These are phyloP conservation scores for Lomentospora prolificans DNA, from an alignment of 2,329 filamentous ascomycete species.

Conservation along the genomic window DNA sequence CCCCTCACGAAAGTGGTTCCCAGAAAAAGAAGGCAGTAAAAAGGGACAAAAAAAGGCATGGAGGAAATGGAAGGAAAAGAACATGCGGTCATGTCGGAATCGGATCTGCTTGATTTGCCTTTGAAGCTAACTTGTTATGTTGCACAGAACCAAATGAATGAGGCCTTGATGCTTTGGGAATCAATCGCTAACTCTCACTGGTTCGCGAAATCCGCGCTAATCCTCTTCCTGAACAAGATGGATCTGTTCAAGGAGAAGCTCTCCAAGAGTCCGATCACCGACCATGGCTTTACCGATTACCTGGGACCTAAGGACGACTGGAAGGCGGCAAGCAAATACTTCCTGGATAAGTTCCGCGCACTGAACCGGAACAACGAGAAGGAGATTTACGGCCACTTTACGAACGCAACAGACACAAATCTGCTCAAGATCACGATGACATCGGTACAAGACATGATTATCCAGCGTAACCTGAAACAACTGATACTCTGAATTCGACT, in stretches of 20 bases:
- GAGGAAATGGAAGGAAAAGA: not conserved
- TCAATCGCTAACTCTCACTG: conserved; percentile 79
- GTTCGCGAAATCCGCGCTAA: conserved; percentile 74
- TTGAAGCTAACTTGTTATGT: not conserved
- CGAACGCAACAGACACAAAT: conserved; percentile 58
- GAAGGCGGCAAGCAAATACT: conserved; percentile 69
- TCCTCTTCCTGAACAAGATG: conserved; percentile 82
- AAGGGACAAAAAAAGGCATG: not conserved
- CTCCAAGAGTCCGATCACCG: conserved; percentile 56
- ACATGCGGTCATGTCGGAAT: no score
- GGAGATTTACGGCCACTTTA: conserved; percentile 54
- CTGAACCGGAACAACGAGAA: conserved; percentile 61
- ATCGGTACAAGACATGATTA: conserved; percentile 80
- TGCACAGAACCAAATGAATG: conserved; percentile 80
- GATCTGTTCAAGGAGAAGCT: conserved; percentile 76
- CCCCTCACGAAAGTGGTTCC: not conserved
- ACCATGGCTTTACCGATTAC: conserved; percentile 71
- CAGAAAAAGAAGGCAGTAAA: not conserved
- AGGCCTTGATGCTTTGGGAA: conserved; percentile 79
- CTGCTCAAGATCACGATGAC: conserved; percentile 79
- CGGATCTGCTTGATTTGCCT: no score
- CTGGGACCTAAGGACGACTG: conserved; percentile 60
- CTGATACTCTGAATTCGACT: conserved; percentile 48
- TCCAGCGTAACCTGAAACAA: conserved; percentile 73
- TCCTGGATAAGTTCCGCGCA: conserved; percentile 70